These are phyloP conservation scores for Canariomyces notabilis DNA, from an alignment of 2,329 filamentous ascomycete species.

Conservation along the genomic window DNA sequence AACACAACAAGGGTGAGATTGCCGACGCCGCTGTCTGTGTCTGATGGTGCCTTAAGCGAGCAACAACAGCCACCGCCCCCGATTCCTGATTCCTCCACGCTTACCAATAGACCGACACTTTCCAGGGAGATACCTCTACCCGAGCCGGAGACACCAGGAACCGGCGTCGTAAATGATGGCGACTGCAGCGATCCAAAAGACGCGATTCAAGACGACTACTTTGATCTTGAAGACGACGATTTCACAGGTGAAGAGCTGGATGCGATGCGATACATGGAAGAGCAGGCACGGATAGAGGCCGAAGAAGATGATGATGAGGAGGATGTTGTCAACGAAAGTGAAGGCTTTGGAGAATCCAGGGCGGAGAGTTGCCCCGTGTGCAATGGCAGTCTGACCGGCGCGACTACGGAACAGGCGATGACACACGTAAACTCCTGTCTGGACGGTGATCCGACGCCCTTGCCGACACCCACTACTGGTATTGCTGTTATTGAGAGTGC, in stretches of 20 bases:
- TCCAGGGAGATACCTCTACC: constrained; percentile 16
- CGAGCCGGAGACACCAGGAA: constrained; percentile 18
- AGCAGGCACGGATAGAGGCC: constrained; percentile 63
- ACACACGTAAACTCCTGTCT: constrained; percentile 90
- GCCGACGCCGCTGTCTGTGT: constrained; percentile 3
- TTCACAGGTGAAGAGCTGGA: constrained; percentile 60
- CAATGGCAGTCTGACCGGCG: constrained; percentile 54
- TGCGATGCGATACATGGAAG: constrained; percentile 67
- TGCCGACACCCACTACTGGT: constrained; percentile 36
- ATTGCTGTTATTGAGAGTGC: constrained; percentile 31
- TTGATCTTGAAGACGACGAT: constrained; percentile 36
- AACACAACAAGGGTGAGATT: constrained; percentile 20
- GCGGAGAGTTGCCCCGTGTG: constrained; percentile 70
- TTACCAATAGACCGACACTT: constrained; percentile 16
- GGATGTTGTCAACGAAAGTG: constrained; percentile 30
- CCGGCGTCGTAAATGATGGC: constrained; percentile 14
- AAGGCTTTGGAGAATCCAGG: constrained; percentile 28
- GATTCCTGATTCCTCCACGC: constrained; percentile 5
- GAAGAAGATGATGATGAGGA: constrained; percentile 36
- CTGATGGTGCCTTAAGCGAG: constrained; percentile 4
- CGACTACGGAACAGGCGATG: constrained; percentile 63
- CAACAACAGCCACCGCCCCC: not conserved
- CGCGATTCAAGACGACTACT: constrained; percentile 33
- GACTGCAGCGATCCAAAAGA: constrained; percentile 30
- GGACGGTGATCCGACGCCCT: constrained; percentile 68